Evolutionary conservation across 2,329 filamentous ascomycete genomes (phyloP).

Genomic region (Pseudopithomyces maydicus): DNA sequence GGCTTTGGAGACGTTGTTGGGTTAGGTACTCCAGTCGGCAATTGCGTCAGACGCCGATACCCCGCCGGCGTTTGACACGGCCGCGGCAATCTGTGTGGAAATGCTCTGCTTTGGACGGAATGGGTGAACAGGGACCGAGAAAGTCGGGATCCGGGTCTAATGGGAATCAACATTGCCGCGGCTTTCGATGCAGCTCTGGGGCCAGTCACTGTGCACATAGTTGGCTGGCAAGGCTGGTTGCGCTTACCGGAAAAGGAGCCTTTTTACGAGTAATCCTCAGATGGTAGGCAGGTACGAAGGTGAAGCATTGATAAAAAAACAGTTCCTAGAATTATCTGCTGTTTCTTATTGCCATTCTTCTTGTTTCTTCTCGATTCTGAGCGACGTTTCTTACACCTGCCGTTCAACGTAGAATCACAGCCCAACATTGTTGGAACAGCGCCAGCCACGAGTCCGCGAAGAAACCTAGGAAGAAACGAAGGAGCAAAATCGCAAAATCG

Average conservation of each 20-base stretch:
- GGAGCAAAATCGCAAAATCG: no score
- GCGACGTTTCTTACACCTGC: no score
- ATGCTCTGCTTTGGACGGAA: not conserved
- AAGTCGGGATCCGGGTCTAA: not conserved
- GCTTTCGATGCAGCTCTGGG: not conserved
- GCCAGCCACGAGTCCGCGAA: no score
- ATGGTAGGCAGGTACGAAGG: constrained; percentile 1
- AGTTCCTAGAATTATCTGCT: not conserved
- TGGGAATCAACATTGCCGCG: not conserved
- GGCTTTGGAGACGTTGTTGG: not conserved
- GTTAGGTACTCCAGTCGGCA: not conserved
- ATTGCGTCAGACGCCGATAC: constrained; percentile 6
- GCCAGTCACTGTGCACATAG: no score
- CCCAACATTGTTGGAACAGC: no score
- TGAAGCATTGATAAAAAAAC: not conserved
- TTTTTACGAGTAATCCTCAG: not conserved
- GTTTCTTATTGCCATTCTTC: not conserved
- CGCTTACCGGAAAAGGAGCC: constrained; percentile 1
- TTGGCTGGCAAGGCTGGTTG: not conserved
- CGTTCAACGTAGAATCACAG: no score
- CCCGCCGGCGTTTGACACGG: constrained; percentile 9
- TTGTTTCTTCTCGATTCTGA: not conserved
- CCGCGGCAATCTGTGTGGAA: not conserved
- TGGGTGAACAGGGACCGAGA: not conserved
- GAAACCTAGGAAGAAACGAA: no score